Conservation (phyloP, 208 protist species). For the Chromosphaera perkinsii region DNA sequence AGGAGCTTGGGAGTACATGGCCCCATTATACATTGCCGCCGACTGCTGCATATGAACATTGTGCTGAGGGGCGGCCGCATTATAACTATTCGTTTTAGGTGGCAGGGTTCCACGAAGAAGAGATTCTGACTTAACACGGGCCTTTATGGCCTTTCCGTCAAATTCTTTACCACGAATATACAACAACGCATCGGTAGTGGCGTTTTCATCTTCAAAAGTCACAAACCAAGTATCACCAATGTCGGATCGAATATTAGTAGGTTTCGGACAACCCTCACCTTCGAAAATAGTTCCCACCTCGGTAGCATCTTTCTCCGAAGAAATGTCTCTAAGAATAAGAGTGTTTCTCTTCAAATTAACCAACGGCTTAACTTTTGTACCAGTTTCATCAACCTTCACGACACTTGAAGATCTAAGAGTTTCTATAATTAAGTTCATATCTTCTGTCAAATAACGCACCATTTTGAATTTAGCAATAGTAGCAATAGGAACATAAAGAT, state of each 20-base stretch:
- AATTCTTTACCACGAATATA: neutral
- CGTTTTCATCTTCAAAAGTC: slow-evolving; percentile 3
- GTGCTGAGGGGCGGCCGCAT: too few species aligned
- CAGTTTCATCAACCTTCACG: slow-evolving; percentile 8
- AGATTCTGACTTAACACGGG: neutral
- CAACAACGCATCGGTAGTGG: neutral
- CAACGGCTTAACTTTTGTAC: neutral
- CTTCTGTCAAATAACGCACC: slow-evolving; percentile 11
- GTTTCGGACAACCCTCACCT: neutral
- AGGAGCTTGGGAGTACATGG: too few species aligned
- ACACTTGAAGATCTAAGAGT: neutral
- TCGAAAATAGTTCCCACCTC: slow-evolving; percentile 5
- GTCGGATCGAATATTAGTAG: neutral
- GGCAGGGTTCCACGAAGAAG: neutral
- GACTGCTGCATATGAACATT: too few species aligned
- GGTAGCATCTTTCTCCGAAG: neutral
- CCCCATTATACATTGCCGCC: too few species aligned
- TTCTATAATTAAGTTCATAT: slow-evolving; percentile 10
- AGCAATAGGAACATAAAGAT: slow-evolving; percentile 20
- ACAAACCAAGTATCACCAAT: slow-evolving; percentile 29
- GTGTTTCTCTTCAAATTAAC: slow-evolving; percentile 9
- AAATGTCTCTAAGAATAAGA: slow-evolving; percentile 11
- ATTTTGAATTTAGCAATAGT: slow-evolving; percentile 14
- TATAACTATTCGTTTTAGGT: too few species aligned
- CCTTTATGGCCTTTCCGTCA: neutral